Base-by-base conservation (phyloP, 140 eudicot genomes). In the Flaveria floridana region DNA sequence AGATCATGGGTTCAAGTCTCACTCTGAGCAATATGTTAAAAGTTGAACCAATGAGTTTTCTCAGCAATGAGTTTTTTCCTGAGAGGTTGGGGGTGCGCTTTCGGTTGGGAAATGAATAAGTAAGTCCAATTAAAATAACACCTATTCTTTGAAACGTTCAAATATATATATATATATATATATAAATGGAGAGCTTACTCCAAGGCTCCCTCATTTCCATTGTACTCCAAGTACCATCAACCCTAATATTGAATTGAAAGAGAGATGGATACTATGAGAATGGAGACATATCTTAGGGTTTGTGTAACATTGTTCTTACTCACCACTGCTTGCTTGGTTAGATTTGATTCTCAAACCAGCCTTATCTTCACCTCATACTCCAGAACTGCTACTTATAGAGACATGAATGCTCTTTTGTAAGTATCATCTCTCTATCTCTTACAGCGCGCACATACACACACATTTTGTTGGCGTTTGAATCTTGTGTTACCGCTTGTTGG, bases 321-420 rank as follows among this genome's bases (percentile, higher is more conserved):
- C 44, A 69, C 84, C 6, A 78, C 87, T 57, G 82, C 84, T 56
- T 80, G 79, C 72, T 76, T 87, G 55, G 69, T 85, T 59, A 75
- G 79, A 70, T 78, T 83, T 52, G 86, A 85, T 55, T 18, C 82
- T 13, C 87, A 87, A 73, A 87, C 93, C 14, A 85, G 78, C 58
- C 44, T 83, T 56, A 72, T 87, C 39, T 85, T 82, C 77, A 12
- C 15, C 56, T 57, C 83, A 1, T 44, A 15, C 57, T 37, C 66
- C 14, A 72, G 47, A 73, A 85, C 80, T 25, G 93, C 93, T 18
- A 74, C 85, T 52, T 87, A 51, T 65, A 83, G 52, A 42, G 89
- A 80, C 79, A 18, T 84, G 79, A 71, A 84, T 50, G 87, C 76
- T 74, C 82, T 84, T 26, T 71, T 46, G 92, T 87, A 77, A 76